A percentile compares a stretch with the other conserved stretches of the same genome.
These are phyloP conservation scores for Casuarina glauca DNA, from an alignment of 306 rosid species.

Conservation along the genomic window DNA sequence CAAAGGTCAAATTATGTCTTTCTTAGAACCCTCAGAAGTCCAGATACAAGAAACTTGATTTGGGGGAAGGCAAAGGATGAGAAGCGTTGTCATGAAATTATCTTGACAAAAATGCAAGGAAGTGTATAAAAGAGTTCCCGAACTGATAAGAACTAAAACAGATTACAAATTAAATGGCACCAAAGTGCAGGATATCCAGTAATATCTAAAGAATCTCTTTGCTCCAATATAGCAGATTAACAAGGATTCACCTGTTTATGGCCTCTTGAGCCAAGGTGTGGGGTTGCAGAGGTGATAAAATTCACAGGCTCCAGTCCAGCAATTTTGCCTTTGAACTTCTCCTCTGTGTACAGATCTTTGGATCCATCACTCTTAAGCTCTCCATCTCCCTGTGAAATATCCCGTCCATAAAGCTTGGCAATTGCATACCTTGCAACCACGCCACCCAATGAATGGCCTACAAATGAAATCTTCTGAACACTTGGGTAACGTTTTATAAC, in stretches of 20 bases:
- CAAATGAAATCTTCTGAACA: conserved; percentile 70
- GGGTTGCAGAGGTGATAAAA: conserved; percentile 80
- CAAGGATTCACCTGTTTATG: conserved; percentile 63
- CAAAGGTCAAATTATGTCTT: neutral
- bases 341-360: conserved; percentile 40
- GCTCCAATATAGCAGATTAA: neutral
- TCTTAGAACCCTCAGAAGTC: neutral
- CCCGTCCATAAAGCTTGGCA: conserved; percentile 68
- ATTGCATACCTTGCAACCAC: conserved; percentile 76
- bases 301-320: conserved; percentile 85
- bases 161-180: neutral
- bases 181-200: neutral
- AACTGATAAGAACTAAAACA: neutral
- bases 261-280: conserved; percentile 91
- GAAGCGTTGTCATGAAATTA: too few species aligned
- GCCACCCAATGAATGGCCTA: conserved; percentile 85
- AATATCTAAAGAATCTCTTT: neutral
- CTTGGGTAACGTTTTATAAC: conserved; percentile 56
- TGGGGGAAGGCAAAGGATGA: neutral
- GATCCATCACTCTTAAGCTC: conserved; percentile 36
- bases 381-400: conserved; percentile 44
- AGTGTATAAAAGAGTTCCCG: neutral
- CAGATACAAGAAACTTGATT: neutral
- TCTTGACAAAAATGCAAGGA: too few species aligned
- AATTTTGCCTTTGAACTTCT: conserved; percentile 46